Conservation (phyloP, 169 alveolate species). For the Blepharisma undulans region DNA sequence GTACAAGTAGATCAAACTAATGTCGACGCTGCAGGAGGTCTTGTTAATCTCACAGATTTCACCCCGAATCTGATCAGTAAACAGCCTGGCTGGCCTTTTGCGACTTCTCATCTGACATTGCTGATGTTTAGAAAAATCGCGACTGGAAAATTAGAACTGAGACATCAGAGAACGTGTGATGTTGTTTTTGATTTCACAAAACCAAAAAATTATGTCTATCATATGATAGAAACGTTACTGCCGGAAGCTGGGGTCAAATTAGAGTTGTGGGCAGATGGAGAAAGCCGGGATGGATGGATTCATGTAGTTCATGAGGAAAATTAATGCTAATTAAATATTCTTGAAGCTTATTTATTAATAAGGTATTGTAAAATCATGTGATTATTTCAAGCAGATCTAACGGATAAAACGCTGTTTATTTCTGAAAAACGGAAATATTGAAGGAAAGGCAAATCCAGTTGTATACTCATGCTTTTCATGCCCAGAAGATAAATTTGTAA, state of each 20-base stretch:
- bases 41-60: slow-evolving; percentile 22
- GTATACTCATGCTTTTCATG: slow-evolving; percentile 74
- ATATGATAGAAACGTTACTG: slow-evolving; percentile 59
- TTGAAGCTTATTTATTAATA: too few species aligned
- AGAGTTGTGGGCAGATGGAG: slow-evolving; percentile 34
- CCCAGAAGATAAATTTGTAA: slow-evolving; percentile 66
- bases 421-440: slow-evolving; percentile 47
- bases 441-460: slow-evolving; percentile 62
- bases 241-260: slow-evolving; percentile 60
- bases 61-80: background rate
- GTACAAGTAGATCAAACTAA: slow-evolving; percentile 38
- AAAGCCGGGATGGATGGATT: slow-evolving; percentile 25
- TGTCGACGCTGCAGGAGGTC: slow-evolving; percentile 19
- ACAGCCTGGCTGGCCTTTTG: slow-evolving; percentile 15
- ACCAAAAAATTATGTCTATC: slow-evolving; percentile 53
- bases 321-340: background rate
- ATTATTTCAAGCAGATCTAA: too few species aligned
- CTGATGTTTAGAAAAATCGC: slow-evolving; percentile 54
- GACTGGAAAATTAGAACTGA: slow-evolving; percentile 40
- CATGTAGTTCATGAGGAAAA: slow-evolving; percentile 30
- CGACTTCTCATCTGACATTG: slow-evolving; percentile 32
- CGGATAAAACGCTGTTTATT: background rate
- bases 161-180: slow-evolving; percentile 70
- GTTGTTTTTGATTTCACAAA: slow-evolving; percentile 62
- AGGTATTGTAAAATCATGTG: too few species aligned